Base-by-base conservation (phyloP, 2,329 filamentous ascomycete genomes). In the Diaporthe sp. region DNA sequence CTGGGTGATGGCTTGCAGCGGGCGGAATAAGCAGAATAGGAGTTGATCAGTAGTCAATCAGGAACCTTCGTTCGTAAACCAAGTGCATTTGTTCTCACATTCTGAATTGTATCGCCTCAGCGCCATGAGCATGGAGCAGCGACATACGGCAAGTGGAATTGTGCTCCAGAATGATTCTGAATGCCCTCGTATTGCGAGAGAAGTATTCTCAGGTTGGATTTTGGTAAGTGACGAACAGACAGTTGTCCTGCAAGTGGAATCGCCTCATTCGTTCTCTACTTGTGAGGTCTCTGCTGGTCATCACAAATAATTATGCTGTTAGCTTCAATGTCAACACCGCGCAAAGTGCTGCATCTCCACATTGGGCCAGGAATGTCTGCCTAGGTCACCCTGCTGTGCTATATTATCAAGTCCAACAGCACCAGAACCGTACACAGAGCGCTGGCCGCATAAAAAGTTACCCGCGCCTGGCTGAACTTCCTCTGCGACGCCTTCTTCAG, bases 361-460 rank as follows among this genome's bases (percentile, higher is more conserved):
- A 17, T 25, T 37, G n/a, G 37, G 22, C 39, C 25, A 31, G 10
- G 22, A 22, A 46, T 22, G 25, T 44, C 39, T 17, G 10, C 25
- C 25, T 9, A 19, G 2, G 37, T 13, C 37, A 28, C 44, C 13
- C 17, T 9, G 19, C 13, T 34, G n/a, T 28, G 46, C 72, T 59
- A 76, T 73, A 91, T 87, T 51, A 96, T 85, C 79, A 96, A 84
- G 87, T 97, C 94, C 94, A 94, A 96, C 31, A 94, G 84, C 46
- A 97, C 88, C 78, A 97, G 85, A 81, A 94, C 94, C 37, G 91
- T 88, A 83, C 94, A 95, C 68, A 97, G 84, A 1, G 93, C 92
- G 75, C 93, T 92, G 6, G 94, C 94, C n/a, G 92, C 93, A 82
- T 94, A 96, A 80, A 96, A 96, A 0, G 95, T 94, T 79, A 92